Evolutionary conservation across 768 basidiomycete genomes (phyloP).

Genomic region (Trametes coccinea): DNA sequence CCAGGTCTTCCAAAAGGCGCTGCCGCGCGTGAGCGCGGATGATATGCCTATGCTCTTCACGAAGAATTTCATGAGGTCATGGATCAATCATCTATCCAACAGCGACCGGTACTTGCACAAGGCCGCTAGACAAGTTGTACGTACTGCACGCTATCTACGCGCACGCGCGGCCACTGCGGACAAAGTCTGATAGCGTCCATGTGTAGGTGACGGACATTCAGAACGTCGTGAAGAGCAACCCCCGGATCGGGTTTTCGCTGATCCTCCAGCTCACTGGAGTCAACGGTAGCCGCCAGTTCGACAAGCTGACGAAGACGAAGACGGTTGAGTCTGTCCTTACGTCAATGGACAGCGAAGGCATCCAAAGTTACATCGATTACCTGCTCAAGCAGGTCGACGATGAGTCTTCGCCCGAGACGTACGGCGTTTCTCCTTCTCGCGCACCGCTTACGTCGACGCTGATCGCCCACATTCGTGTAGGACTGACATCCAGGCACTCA

Average conservation of each 20-base stretch:
- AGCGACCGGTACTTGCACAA: constrained; percentile 89
- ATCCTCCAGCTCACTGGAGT: constrained; percentile 83
- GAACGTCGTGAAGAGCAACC: constrained; percentile 68
- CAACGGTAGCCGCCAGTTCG: constrained; percentile 86
- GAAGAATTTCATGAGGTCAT: constrained; percentile 92
- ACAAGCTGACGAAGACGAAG: constrained; percentile 89
- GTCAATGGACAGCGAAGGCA: constrained; percentile 70
- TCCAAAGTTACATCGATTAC: constrained; percentile 74
- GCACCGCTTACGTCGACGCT: constrained; percentile 15
- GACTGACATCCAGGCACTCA: constrained; percentile 46
- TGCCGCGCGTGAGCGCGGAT: constrained; percentile 61
- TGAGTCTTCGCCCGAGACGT: constrained; percentile 23
- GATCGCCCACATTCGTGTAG: constrained; percentile 33
- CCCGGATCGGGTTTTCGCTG: constrained; percentile 79
- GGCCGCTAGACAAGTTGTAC: constrained; percentile 79
- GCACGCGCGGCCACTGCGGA: not conserved
- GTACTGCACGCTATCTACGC: constrained; percentile 28
- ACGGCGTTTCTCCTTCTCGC: constrained; percentile 7
- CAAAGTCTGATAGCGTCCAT: constrained; percentile 6
- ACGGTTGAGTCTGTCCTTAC: constrained; percentile 84
- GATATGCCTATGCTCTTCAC: constrained; percentile 89
- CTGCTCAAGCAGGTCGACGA: constrained; percentile 65
- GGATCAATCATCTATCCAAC: constrained; percentile 94
- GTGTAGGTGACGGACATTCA: constrained; percentile 74
- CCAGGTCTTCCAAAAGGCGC: constrained; percentile 79